phyloP scores from a whole-genome alignment of 768 basidiomycete species.

The Lactarius pseudohatsudake region DNA sequence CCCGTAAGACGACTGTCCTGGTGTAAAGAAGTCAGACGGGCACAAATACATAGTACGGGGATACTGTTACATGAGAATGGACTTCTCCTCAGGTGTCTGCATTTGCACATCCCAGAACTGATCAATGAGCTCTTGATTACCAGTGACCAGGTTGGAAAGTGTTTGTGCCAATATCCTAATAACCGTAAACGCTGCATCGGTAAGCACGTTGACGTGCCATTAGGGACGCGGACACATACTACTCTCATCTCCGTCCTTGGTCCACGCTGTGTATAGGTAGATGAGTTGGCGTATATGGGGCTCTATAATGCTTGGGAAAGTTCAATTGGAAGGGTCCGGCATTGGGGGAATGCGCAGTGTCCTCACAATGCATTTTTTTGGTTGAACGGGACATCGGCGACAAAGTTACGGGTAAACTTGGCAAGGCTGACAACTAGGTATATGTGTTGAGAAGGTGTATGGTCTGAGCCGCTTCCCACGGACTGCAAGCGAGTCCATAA shows the following conservation, averaged over 20 bases:
- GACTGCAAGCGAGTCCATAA: constrained; percentile 47
- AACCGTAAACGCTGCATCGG: constrained; percentile 52
- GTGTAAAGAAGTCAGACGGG: constrained; percentile 18
- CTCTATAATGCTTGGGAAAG: constrained; percentile 60
- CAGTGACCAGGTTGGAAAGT: constrained; percentile 81
- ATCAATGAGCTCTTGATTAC: constrained; percentile 57
- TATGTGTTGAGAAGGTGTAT: constrained; percentile 36
- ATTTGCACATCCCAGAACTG: constrained; percentile 65
- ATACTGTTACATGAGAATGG: constrained; percentile 61
- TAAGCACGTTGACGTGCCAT: not conserved
- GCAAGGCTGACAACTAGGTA: constrained; percentile 44
- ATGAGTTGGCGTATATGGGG: constrained; percentile 64
- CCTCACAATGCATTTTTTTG: constrained; percentile 75
- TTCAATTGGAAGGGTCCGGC: not conserved
- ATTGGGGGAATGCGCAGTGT: not conserved
- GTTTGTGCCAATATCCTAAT: constrained; percentile 73
- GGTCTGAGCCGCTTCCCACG: constrained; percentile 46
- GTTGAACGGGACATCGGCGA: constrained; percentile 71
- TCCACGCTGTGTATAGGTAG: constrained; percentile 74
- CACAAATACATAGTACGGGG: constrained; percentile 16
- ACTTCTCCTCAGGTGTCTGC: constrained; percentile 67
- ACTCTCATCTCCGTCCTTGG: constrained; percentile 61
- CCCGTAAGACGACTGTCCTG: constrained; percentile 45
- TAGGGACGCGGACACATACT: constrained; percentile 2
- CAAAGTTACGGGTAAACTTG: constrained; percentile 81